Percentiles rank a stretch among this genome's conserved stretches.
Conservation (phyloP, 805 yeast genomes). For the Ogataea minuta region DNA sequence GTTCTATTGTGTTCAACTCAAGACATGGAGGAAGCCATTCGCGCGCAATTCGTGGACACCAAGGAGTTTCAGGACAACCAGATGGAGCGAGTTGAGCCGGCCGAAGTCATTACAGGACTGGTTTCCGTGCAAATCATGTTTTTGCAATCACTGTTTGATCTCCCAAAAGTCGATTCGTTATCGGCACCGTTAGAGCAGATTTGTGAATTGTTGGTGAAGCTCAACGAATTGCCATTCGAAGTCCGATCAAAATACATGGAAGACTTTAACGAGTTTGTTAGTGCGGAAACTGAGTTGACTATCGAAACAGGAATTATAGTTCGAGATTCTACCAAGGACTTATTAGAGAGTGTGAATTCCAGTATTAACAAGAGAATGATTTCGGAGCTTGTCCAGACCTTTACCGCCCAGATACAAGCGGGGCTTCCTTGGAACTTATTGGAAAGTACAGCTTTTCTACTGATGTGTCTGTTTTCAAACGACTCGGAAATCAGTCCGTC, state of each 20-base stretch:
- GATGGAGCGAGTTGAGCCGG: conserved; percentile 25
- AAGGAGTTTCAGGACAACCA: conserved; percentile 21
- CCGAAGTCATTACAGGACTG: conserved; percentile 18
- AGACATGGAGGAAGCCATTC: conserved; percentile 1
- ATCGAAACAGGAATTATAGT: conserved; percentile 42
- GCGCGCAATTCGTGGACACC: conserved; percentile 22
- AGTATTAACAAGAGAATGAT: conserved; percentile 36
- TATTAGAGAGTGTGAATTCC: conserved; percentile 48
- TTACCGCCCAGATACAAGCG: conserved; percentile 11
- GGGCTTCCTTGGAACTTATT: conserved; percentile 28
- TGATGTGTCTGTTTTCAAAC: conserved; percentile 44
- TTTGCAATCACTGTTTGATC: conserved; percentile 28
- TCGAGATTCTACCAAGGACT: conserved; percentile 61
- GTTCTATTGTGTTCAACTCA: conserved; percentile 13
- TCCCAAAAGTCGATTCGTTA: conserved; percentile 15
- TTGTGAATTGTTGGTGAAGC: conserved; percentile 33
- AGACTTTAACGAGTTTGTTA: conserved; percentile 69
- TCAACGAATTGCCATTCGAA: conserved; percentile 43
- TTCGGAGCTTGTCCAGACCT: conserved; percentile 19
- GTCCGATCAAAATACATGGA: conserved; percentile 47
- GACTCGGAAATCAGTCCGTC: conserved; percentile 29
- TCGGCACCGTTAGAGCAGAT: conserved; percentile 21
- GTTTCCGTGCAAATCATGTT: conserved; percentile 34
- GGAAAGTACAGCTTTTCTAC: conserved; percentile 43
- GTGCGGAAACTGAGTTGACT: conserved; percentile 70